These are phyloP conservation scores for Babesia ovis DNA, from an alignment of 169 alveolate genomes.

Conservation along the genomic window DNA sequence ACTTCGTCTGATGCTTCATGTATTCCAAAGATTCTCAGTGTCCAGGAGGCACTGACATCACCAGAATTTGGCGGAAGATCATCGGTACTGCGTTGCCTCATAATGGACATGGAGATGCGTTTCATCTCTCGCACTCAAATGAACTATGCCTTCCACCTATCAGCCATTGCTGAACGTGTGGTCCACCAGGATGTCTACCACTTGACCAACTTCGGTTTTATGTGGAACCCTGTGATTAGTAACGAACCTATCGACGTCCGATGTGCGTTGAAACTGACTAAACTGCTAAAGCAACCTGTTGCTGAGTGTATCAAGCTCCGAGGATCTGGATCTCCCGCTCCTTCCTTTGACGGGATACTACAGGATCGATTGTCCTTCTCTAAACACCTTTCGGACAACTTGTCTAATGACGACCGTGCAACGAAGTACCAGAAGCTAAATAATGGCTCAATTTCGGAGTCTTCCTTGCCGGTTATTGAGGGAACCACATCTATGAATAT, in stretches of 20 bases:
- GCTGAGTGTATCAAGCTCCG: not conserved
- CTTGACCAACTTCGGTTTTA: not conserved
- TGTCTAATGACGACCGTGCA: not conserved
- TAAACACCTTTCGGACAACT: no score
- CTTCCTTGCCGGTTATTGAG: not conserved
- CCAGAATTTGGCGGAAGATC: slow-evolving; percentile 29
- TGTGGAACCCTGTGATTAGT: slow-evolving; percentile 23
- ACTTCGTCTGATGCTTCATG: not conserved
- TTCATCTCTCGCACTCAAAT: slow-evolving; percentile 29
- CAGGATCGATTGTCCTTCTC: no score
- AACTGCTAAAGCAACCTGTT: not conserved
- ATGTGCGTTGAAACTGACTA: not conserved
- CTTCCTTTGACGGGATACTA: no score
- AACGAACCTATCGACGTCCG: slow-evolving; percentile 21
- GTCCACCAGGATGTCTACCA: slow-evolving; percentile 33
- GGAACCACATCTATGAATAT: not conserved
- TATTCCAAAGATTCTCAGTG: not conserved
- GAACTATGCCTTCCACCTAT: slow-evolving; percentile 34
- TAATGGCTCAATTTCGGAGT: not conserved
- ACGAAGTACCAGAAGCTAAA: not conserved
- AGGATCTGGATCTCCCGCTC: no score
- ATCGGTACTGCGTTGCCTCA: slow-evolving; percentile 17
- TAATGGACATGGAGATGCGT: slow-evolving; percentile 22
- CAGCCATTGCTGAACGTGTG: slow-evolving; percentile 40
- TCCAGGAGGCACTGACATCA: slow-evolving; percentile 14